These are phyloP conservation scores for Cladophialophora psammophila DNA, from an alignment of 2,329 filamentous ascomycete genomes.

Conservation along the genomic window DNA sequence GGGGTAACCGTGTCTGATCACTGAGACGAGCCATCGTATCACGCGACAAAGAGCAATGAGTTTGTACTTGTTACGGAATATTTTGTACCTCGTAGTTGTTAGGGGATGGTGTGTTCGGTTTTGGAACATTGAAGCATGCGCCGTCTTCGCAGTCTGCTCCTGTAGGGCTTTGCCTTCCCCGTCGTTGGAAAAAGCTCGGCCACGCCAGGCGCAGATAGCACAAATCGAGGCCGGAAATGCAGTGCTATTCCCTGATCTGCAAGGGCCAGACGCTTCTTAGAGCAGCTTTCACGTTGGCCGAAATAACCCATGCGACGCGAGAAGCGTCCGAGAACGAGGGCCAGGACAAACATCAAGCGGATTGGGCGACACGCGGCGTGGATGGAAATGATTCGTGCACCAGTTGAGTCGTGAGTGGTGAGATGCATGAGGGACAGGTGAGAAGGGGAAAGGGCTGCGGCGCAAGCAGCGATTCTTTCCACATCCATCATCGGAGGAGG, in stretches of 20 bases:
- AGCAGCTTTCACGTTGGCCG: background rate
- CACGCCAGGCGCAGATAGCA: conserved; percentile 2
- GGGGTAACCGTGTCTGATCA: conserved; percentile 26
- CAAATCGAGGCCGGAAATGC: background rate
- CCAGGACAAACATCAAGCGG: conserved; percentile 7
- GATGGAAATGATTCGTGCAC: conserved; percentile 8
- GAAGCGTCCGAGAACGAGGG: background rate
- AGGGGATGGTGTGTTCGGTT: background rate
- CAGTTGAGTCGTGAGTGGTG: conserved; percentile 3
- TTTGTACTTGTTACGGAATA: background rate
- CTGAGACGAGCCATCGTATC: conserved; percentile 34
- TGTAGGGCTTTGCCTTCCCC: conserved; percentile 3
- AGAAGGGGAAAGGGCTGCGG: background rate
- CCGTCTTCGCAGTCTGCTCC: conserved; percentile 4
- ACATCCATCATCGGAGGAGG: conserved; percentile 2
- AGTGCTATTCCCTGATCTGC: conserved; percentile 9
- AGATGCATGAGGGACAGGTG: background rate
- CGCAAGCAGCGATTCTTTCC: background rate
- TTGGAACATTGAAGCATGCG: conserved; percentile 8
- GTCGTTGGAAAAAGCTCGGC: background rate
- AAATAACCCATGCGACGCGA: conserved; percentile 1
- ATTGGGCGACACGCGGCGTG: conserved; percentile 12
- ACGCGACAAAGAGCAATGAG: conserved; percentile 17
- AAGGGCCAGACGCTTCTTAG: conserved; percentile 8
- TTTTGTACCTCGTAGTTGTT: background rate